Conservation (phyloP, 2,329 filamentous ascomycete species). For the Aspergillus floridensis region DNA sequence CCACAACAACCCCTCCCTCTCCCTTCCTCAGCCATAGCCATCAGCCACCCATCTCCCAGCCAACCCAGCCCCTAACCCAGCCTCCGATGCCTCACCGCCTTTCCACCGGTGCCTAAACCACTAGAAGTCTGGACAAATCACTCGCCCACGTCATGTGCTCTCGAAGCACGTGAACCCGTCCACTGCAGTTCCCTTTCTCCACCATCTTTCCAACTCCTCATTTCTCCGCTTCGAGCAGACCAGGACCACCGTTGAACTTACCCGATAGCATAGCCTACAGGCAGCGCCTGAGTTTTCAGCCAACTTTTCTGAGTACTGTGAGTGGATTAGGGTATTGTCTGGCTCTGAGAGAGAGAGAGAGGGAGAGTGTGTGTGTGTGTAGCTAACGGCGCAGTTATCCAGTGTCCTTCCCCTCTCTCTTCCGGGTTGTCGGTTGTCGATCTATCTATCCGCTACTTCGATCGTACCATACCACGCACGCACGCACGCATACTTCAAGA, state of each 20-base stretch:
- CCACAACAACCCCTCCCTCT: too few species aligned
- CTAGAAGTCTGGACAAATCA: neutral
- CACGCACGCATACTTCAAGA: neutral
- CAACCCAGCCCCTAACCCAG: too few species aligned
- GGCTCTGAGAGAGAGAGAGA: too few species aligned
- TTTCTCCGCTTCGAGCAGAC: too few species aligned
- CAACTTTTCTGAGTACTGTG: neutral
- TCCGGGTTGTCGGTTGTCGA: too few species aligned
- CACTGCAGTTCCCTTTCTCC: too few species aligned
- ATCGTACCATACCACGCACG: neutral
- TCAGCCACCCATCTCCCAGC: too few species aligned
- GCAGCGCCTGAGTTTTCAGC: neutral
- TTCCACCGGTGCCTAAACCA: neutral
- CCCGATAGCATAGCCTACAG: neutral
- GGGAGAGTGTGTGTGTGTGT: too few species aligned
- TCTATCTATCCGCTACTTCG: too few species aligned
- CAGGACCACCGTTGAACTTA: too few species aligned
- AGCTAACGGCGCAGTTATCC: neutral
- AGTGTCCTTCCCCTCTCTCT: too few species aligned
- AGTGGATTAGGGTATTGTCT: neutral
- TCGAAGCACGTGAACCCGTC: conserved; percentile 10
- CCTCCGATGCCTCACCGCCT: conserved; percentile 9
- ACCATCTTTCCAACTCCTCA: neutral
- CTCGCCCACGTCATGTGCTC: conserved; percentile 15
- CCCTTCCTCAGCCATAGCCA: too few species aligned